Evolutionary conservation across 306 rosid genomes (phyloP).

Genomic region (Carpinus viminea): DNA sequence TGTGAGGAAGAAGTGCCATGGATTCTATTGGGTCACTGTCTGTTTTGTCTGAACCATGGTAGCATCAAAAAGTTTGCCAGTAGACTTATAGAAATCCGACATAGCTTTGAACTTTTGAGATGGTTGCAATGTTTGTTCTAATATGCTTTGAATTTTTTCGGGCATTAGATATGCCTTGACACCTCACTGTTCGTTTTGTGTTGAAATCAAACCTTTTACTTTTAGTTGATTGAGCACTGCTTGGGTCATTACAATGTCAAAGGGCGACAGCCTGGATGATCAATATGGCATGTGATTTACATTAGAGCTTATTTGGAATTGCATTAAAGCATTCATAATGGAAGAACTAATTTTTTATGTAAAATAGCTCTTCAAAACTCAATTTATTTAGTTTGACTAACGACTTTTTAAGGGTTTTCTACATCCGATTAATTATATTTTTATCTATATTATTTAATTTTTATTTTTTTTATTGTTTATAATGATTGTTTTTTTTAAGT

Average conservation of each 20-base stretch:
- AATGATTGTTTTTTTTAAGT: no score
- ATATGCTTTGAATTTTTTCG: neutral
- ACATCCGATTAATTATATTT: no score
- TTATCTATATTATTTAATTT: no score
- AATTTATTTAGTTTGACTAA: no score
- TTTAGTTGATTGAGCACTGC: neutral
- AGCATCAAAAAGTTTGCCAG: constrained; percentile 15
- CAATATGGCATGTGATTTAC: neutral
- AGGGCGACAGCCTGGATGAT: neutral
- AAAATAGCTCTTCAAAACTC: no score
- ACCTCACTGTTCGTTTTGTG: constrained; percentile 12
- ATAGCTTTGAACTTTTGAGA: constrained; percentile 10
- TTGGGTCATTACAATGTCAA: neutral
- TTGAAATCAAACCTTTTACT: constrained; percentile 17
- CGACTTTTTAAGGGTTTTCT: no score
- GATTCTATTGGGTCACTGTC: constrained; percentile 25
- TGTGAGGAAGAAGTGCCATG: constrained; percentile 4
- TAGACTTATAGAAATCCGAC: constrained; percentile 11
- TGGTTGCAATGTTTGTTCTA: neutral
- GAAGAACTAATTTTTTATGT: no score
- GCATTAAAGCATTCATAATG: no score
- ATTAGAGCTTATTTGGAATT: no score
- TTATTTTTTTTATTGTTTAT: no score
- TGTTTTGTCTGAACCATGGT: constrained; percentile 20
- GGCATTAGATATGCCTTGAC: constrained; percentile 4